Base-by-base conservation (phyloP, 129 eudicot species). In the Ambrosia artemisiifolia region DNA sequence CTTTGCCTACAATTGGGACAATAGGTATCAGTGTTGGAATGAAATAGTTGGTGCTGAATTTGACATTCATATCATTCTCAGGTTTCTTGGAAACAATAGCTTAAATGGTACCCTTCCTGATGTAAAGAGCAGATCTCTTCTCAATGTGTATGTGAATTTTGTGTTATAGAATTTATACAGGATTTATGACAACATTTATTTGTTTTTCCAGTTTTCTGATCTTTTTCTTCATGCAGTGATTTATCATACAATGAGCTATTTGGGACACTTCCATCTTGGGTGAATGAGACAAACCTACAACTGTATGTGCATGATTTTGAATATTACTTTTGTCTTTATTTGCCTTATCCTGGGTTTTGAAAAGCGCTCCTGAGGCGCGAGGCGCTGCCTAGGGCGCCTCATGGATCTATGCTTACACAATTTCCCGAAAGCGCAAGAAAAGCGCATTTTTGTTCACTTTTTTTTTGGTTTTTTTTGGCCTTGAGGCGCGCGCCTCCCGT, bases 81-180 rank as follows among this genome's bases (percentile, higher is more conserved):
- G 97, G 86, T 86, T 86, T 81, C 96, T 91, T 70, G 97, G 97
- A 40, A 88, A 84, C 75, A 91, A 91, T 62, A 85, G 65, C 67
- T 80, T 90, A 67, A 79, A 59, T 33, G 94, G 95, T 51, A 56
- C 81, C 20, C 86, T 90, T 40, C 96, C 96, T 0, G 43, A 60
- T 14, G 70, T 32, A 65, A 90, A 85, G 82, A 77, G 82, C 46
- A 1, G 74, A 33, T 18, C 53, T 68, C 91, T 91, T 60, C 24
- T 3, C 5, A 80, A 67, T 77, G 81, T 91, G 97, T 91, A 55
- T 82, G 92, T 77, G 10, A 59, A 42, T 32, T 68, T 49, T n/a
- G 16, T 44, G 59, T n/a, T n/a, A n/a, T n/a, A n/a, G n/a, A n/a
- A n/a, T n/a, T n/a, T n/a, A n/a, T n/a, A n/a, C n/a, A n/a, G n/a